Conservation (phyloP, 2,329 filamentous ascomycete species). For the Venturiaceae sp. region DNA sequence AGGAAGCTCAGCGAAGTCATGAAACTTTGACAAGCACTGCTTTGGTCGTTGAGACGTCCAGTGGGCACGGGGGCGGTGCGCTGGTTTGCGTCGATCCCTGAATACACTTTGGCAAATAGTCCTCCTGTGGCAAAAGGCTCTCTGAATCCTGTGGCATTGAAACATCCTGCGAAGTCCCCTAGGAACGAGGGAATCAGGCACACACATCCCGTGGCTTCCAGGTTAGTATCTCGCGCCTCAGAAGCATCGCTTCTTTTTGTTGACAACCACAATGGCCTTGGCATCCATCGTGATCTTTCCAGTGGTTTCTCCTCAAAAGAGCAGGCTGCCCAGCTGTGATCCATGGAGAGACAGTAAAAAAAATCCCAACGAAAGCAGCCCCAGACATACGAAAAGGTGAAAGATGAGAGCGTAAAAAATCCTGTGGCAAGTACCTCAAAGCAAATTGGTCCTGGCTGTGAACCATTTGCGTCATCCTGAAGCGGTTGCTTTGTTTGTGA, state of each 20-base stretch:
- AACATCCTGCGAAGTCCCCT: not conserved
- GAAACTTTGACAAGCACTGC: not conserved
- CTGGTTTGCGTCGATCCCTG: not conserved
- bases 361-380: not conserved
- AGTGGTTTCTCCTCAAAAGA: not conserved
- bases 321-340: not conserved
- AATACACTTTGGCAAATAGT: not conserved
- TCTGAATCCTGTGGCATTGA: not conserved
- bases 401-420: not conserved
- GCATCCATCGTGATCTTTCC: not conserved
- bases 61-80: not conserved
- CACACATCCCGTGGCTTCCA: not conserved
- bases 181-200: too few species aligned
- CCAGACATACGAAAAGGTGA: not conserved
- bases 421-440: slow-evolving; percentile 1
- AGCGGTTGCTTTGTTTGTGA: not conserved
- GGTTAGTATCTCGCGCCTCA: not conserved
- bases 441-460: slow-evolving; percentile 1
- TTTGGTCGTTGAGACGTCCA: not conserved
- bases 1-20: not conserved
- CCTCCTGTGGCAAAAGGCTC: not conserved
- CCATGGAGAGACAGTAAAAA: not conserved
- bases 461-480: slow-evolving; percentile 1
- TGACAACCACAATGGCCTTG: not conserved
- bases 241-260: not conserved